Conservation (phyloP, 2,329 filamentous ascomycete species). For the Trichoderma atrobrunneum region DNA sequence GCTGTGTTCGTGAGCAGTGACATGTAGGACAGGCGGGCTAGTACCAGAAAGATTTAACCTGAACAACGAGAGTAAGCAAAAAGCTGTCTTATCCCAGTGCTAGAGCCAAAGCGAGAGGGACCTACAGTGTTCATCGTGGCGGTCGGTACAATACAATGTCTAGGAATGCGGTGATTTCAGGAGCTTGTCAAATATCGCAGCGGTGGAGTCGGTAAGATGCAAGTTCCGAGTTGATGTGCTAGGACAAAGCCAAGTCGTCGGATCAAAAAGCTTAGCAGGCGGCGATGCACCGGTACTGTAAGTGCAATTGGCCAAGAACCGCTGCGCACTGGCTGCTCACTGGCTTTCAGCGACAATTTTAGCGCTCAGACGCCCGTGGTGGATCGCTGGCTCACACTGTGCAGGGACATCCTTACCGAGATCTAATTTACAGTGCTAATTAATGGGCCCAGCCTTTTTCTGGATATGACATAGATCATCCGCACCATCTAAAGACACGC, state of each 20-base stretch:
- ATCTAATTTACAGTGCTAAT: slow-evolving; percentile 16
- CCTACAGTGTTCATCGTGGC: slow-evolving; percentile 20
- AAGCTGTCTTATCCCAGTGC: not conserved
- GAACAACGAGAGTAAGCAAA: not conserved
- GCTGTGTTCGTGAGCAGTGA: not conserved
- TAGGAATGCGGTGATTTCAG: not conserved
- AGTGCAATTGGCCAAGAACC: not conserved
- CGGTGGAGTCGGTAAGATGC: not conserved
- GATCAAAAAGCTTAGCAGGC: slow-evolving; percentile 14
- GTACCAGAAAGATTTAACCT: slow-evolving; percentile 68
- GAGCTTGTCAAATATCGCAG: not conserved
- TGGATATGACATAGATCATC: slow-evolving; percentile 20
- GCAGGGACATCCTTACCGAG: not conserved
- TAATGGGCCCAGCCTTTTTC: not conserved
- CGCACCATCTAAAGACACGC: slow-evolving; percentile 19
- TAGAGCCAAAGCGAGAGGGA: not conserved
- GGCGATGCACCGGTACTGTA: not conserved
- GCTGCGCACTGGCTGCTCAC: not conserved
- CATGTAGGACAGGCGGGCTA: slow-evolving; percentile 21
- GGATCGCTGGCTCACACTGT: slow-evolving; percentile 15
- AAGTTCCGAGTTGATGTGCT: not conserved
- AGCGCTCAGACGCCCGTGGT: slow-evolving; percentile 9
- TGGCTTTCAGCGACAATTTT: slow-evolving; percentile 5
- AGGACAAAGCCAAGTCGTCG: slow-evolving; percentile 7
- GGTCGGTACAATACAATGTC: not conserved